These are phyloP conservation scores for Magnolia sinica DNA, from an alignment of 164 flowering plant genomes.

Conservation along the genomic window DNA sequence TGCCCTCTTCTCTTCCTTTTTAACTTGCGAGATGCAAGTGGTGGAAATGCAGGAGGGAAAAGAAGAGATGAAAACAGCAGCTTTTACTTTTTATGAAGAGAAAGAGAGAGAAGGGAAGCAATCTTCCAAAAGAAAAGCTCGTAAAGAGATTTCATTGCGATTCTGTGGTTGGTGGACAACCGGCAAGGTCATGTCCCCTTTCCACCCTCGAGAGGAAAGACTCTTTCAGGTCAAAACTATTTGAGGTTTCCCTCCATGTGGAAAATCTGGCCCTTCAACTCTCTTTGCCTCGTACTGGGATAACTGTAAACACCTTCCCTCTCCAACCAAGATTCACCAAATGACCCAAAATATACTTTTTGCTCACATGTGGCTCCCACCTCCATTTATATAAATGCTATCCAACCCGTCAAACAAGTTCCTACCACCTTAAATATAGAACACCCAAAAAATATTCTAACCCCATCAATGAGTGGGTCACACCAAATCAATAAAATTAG, in stretches of 20 bases:
- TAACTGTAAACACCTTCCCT: neutral
- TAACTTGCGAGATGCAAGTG: neutral
- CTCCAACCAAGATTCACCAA: neutral
- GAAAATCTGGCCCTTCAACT: too few species aligned
- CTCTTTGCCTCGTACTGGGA: too few species aligned
- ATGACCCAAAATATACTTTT: too few species aligned
- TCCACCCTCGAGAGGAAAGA: neutral
- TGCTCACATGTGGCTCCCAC: too few species aligned
- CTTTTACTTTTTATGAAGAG: neutral
- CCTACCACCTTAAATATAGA: too few species aligned
- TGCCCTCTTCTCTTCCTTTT: neutral
- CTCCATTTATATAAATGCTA: too few species aligned
- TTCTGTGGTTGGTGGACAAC: constrained; percentile 6
- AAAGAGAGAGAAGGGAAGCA: too few species aligned
- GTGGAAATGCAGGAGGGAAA: neutral
- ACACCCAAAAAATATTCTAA: too few species aligned
- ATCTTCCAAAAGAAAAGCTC: neutral
- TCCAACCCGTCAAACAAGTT: too few species aligned
- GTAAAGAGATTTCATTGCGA: constrained; percentile 3
- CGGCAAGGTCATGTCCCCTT: constrained; percentile 6
- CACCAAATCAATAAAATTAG: too few species aligned
- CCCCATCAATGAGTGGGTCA: too few species aligned
- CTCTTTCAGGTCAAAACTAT: constrained; percentile 1
- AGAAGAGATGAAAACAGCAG: neutral
- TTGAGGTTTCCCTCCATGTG: neutral